Evolutionary conservation across 805 yeast genomes (phyloP).

Genomic region (Yamadazyma endophytica): DNA sequence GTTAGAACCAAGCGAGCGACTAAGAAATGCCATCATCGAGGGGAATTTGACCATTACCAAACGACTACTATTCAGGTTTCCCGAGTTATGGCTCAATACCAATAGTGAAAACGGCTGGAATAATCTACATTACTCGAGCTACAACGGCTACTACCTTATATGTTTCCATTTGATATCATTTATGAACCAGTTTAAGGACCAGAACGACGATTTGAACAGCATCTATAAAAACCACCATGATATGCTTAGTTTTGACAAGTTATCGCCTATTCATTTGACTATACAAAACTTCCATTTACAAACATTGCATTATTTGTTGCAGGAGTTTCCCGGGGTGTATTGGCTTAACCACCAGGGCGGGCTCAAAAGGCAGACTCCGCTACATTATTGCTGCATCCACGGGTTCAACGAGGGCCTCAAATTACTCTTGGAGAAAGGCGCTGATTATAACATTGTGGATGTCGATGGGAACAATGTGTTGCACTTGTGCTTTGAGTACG

Average conservation of each 20-base stretch:
- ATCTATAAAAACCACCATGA: conserved; percentile 17
- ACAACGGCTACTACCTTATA: conserved; percentile 37
- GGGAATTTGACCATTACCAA: conserved; percentile 38
- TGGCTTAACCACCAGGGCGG: conserved; percentile 39
- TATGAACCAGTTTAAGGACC: conserved; percentile 15
- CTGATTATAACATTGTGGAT: conserved; percentile 28
- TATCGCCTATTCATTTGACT: conserved; percentile 35
- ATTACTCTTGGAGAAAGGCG: conserved; percentile 38
- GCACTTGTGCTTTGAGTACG: conserved; percentile 37
- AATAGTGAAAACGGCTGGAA: conserved; percentile 38
- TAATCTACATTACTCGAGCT: conserved; percentile 39
- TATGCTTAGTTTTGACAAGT: conserved; percentile 31
- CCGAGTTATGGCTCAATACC: conserved; percentile 41
- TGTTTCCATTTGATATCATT: conserved; percentile 38
- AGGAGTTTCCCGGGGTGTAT: conserved; percentile 34
- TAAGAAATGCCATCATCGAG: conserved; percentile 34
- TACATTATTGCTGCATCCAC: conserved; percentile 30
- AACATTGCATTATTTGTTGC: conserved; percentile 39
- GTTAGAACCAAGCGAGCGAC: conserved; percentile 34
- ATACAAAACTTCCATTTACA: conserved; percentile 29
- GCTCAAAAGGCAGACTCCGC: conserved; percentile 26
- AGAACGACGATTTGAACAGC: conserved; percentile 14
- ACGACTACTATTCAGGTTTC: conserved; percentile 33
- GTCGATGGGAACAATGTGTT: conserved; percentile 32
- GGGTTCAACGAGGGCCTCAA: conserved; percentile 36